phyloP scores from a whole-genome alignment of 2,329 filamentous ascomycete species.

The Penicillium sp. region DNA sequence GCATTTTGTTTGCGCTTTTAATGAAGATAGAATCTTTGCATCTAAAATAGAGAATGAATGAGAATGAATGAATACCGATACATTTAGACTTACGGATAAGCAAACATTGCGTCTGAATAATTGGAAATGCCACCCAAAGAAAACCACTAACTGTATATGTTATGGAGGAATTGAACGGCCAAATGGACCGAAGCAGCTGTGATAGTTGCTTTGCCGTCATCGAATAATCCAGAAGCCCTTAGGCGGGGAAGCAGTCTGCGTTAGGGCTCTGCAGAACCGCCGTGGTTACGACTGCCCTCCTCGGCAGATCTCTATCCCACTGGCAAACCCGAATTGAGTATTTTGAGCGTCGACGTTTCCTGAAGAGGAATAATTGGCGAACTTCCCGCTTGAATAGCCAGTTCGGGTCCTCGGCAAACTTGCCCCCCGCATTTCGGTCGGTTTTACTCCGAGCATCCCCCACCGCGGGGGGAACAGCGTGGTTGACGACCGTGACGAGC shows the following conservation, averaged over 20 bases:
- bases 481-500: background rate
- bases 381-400: slow-evolving; percentile 4
- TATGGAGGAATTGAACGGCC: no score
- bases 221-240: no score
- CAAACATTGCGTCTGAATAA: no score
- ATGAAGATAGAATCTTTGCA: background rate
- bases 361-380: background rate
- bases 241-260: no score
- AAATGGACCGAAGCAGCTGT: no score
- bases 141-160: no score
- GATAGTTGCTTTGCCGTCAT: no score
- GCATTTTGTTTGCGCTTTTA: background rate
- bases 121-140: no score
- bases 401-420: slow-evolving; percentile 15
- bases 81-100: no score
- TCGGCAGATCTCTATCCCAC: background rate
- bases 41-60: background rate
- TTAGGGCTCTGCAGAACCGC: no score
- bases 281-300: background rate
- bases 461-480: slow-evolving; percentile 5
- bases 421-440: slow-evolving; percentile 13
- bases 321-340: background rate
- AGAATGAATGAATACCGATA: no score
- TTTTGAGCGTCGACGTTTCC: background rate
- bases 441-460: slow-evolving; percentile 13